Evolutionary conservation across 2,329 filamentous ascomycete genomes (phyloP), one percentile per base, ranked within the genome.

Genomic region (Dactylella cylindrospora): DNA sequence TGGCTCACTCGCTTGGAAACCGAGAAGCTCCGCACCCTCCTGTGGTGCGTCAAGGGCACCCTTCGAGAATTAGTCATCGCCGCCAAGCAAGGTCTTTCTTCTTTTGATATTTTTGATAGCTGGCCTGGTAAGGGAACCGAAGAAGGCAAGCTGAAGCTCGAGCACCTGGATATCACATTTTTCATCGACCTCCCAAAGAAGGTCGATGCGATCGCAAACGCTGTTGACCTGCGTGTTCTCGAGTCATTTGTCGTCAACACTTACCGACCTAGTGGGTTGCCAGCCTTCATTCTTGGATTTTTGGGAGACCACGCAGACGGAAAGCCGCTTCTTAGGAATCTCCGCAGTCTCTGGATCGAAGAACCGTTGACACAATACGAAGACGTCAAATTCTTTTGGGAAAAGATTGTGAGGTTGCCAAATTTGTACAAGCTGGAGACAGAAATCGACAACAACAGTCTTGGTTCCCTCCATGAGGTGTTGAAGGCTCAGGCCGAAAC

Each of bases 161-260:
- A 51, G 13, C 50, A 41, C 5, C 50, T 61, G 47, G 55, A 61
- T 23, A 61, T 61, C 17, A 61, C 55, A 2, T 61, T 61, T 36
- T 61, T 61, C 55, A 61, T 61, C 41, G 55, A 61, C 8, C 47
- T 61, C 4, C 55, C 55, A 9, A 61, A 61, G 41, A 61, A 61
- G 19, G 55, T 61, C 3, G 55, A 53, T 9, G 31, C 55, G 25
- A 61, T 61, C 49, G 46, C 38, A 33, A 46, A 45, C n/a, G 55
- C 55, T 26, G 47, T 61, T 15, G 55, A 61, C 20, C 52, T 61
- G 55, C 47, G 47, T 13, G 47, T 53, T 2, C 17, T 61, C 15
- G 55, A 61, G 28, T 47, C 35, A 4, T 53, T 61, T 15, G 47
- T 52, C 15, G 55, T 61, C 9, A 61, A 61, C 35, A 61, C 55